Conservation (phyloP, 306 rosid species). For the Senna tora region DNA sequence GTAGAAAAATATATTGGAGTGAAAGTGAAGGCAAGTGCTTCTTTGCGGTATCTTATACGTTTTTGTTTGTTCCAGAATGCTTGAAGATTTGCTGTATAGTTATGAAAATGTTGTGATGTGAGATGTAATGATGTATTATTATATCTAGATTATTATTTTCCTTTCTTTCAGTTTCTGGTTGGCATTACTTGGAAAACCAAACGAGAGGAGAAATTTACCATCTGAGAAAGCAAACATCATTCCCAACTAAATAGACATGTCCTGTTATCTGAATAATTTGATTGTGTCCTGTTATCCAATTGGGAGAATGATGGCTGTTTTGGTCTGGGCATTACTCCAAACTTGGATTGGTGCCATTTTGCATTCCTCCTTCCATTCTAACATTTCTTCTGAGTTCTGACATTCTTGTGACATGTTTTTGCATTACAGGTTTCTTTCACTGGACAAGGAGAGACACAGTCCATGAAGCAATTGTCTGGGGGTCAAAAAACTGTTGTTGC, state of each 20-base stretch:
- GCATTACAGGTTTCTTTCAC: slow-evolving; percentile 87
- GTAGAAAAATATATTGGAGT: slow-evolving; percentile 97
- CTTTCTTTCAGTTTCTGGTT: slow-evolving; percentile 17
- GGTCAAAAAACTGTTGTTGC: slow-evolving; percentile 99
- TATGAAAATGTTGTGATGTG: neutral
- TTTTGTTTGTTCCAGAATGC: slow-evolving; percentile 15
- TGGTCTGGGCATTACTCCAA: slow-evolving; percentile 15
- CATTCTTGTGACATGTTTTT: slow-evolving; percentile 27
- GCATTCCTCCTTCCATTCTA: neutral
- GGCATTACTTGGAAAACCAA: neutral
- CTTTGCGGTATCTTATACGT: slow-evolving; percentile 13
- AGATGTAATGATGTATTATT: slow-evolving; percentile 18
- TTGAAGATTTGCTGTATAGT: slow-evolving; percentile 24
- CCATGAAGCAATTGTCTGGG: slow-evolving; percentile 98
- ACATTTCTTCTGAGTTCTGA: slow-evolving; percentile 36
- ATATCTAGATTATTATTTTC: slow-evolving; percentile 16
- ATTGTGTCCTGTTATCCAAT: slow-evolving; percentile 2
- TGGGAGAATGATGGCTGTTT: slow-evolving; percentile 27
- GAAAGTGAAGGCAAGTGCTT: slow-evolving; percentile 85
- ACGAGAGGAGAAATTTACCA: slow-evolving; percentile 3
- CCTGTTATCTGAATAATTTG: slow-evolving; percentile 20
- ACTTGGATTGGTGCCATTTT: neutral
- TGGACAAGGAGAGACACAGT: slow-evolving; percentile 98
- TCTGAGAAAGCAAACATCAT: neutral
- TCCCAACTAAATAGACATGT: neutral